Evolutionary conservation across 2,329 filamentous ascomycete species (phyloP).

Genomic region (Hortaea sp.): DNA sequence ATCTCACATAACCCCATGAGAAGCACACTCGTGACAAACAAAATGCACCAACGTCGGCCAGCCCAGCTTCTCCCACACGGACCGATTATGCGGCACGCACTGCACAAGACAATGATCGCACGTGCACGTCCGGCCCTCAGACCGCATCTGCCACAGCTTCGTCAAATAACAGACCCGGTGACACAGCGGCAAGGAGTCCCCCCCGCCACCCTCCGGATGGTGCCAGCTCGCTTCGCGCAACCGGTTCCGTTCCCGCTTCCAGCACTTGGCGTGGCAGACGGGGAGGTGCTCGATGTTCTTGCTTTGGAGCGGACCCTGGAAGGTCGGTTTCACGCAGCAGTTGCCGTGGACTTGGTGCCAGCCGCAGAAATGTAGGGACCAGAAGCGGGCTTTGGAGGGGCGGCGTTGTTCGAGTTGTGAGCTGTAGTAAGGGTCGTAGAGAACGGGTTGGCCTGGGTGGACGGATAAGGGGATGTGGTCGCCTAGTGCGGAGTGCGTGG

Average conservation of each 20-base stretch:
- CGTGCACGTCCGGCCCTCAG: neutral
- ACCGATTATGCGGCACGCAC: neutral
- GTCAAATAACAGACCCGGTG: constrained; percentile 3
- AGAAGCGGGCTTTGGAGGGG: neutral
- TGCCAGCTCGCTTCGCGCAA: neutral
- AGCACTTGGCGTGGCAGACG: constrained; percentile 3
- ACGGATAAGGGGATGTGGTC: neutral
- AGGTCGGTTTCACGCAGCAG: neutral
- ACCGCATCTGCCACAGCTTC: neutral
- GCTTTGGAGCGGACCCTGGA: neutral
- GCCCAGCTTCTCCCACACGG: neutral
- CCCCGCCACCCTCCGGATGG: neutral
- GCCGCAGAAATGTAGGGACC: constrained; percentile 2
- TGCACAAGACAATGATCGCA: neutral
- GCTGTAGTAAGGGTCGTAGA: neutral
- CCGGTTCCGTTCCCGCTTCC: constrained; percentile 1
- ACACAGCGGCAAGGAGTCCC: constrained; percentile 1
- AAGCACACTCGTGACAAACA: neutral
- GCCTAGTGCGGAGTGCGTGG: neutral
- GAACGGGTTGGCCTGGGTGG: neutral
- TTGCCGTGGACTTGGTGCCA: neutral
- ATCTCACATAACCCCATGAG: neutral
- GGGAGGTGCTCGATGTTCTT: constrained; percentile 2
- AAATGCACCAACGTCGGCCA: neutral
- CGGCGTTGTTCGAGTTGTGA: neutral